Evolutionary conservation across 2,329 filamentous ascomycete species (phyloP).

Genomic region (Fusarium sarcochroum): DNA sequence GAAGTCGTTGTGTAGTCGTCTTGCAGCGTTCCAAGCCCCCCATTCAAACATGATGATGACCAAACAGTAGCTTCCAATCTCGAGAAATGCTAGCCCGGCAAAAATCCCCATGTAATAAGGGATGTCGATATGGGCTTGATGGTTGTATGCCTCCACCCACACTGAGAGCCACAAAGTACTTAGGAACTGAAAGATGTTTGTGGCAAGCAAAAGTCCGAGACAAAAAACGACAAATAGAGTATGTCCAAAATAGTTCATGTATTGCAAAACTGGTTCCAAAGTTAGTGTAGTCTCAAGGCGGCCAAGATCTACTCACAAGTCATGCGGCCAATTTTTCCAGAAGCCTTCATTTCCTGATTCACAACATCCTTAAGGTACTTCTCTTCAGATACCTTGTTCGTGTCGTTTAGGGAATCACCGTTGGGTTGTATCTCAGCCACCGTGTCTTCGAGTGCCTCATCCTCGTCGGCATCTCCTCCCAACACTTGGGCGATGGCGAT

Average conservation of each 20-base stretch:
- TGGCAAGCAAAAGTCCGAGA: conserved; percentile 57
- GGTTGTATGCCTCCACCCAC: conserved; percentile 67
- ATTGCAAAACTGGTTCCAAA: conserved; percentile 59
- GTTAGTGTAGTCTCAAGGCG: conserved; percentile 8
- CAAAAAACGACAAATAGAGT: conserved; percentile 59
- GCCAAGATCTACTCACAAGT: conserved; percentile 54
- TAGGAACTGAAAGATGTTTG: conserved; percentile 59
- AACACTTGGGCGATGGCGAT: conserved; percentile 60
- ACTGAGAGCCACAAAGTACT: conserved; percentile 65
- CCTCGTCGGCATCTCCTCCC: conserved; percentile 54
- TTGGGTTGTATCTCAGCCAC: conserved; percentile 50
- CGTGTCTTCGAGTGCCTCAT: conserved; percentile 43
- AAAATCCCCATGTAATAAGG: conserved; percentile 69
- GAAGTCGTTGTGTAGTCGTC: conserved; percentile 66
- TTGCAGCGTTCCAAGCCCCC: conserved; percentile 70
- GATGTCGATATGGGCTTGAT: conserved; percentile 60
- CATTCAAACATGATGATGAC: conserved; percentile 65
- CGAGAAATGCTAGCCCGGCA: conserved; percentile 60
- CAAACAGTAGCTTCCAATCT: conserved; percentile 58
- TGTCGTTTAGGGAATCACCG: conserved; percentile 50
- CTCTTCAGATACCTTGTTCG: conserved; percentile 54
- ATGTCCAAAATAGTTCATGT: conserved; percentile 66
- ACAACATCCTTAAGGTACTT: conserved; percentile 59
- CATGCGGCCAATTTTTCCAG: conserved; percentile 61
- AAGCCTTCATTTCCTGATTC: conserved; percentile 63